Evolutionary conservation across 148 eudicot species (phyloP).

Genomic region (Rhododendron vialii): DNA sequence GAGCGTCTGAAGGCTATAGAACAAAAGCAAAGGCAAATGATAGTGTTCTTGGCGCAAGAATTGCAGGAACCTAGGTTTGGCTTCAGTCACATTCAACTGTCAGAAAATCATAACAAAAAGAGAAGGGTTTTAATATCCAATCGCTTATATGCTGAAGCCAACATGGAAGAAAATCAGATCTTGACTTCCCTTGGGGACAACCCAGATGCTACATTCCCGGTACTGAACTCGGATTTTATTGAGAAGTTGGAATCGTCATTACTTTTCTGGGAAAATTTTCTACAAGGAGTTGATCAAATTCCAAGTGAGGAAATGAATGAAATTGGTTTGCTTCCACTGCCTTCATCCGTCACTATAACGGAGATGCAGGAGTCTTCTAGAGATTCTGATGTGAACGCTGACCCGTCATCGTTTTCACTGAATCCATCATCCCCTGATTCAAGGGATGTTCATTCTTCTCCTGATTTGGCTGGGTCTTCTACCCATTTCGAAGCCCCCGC

Average conservation of each 20-base stretch:
- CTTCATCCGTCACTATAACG: constrained; percentile 13
- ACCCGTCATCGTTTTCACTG: constrained; percentile 11
- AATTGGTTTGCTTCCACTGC: constrained; percentile 10
- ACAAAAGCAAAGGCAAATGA: constrained; percentile 29
- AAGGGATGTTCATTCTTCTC: constrained; percentile 21
- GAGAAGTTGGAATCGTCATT: constrained; percentile 36
- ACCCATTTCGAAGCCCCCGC: constrained; percentile 22
- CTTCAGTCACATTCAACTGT: constrained; percentile 11
- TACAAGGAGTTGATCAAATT: constrained; percentile 17
- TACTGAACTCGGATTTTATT: constrained; percentile 14
- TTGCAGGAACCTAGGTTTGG: constrained; percentile 22
- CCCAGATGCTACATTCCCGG: constrained; percentile 13
- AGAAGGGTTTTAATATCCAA: constrained; percentile 37
- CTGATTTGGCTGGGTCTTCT: constrained; percentile 21
- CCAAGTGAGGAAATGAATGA: constrained; percentile 12
- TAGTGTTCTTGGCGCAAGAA: constrained; percentile 23
- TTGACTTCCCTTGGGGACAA: constrained; percentile 8
- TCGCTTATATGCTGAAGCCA: constrained; percentile 31
- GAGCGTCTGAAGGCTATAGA: constrained; percentile 23
- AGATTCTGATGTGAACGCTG: constrained; percentile 25
- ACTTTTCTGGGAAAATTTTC: constrained; percentile 30
- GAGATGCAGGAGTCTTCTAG: constrained; percentile 22
- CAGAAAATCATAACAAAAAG: constrained; percentile 25
- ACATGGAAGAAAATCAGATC: constrained; percentile 4
- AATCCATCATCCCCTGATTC: constrained; percentile 20